A percentile compares a stretch with the other conserved stretches of the same genome.
These are phyloP conservation scores for Hypoxylon sp. DNA, from an alignment of 2,329 filamentous ascomycete genomes.

Conservation along the genomic window DNA sequence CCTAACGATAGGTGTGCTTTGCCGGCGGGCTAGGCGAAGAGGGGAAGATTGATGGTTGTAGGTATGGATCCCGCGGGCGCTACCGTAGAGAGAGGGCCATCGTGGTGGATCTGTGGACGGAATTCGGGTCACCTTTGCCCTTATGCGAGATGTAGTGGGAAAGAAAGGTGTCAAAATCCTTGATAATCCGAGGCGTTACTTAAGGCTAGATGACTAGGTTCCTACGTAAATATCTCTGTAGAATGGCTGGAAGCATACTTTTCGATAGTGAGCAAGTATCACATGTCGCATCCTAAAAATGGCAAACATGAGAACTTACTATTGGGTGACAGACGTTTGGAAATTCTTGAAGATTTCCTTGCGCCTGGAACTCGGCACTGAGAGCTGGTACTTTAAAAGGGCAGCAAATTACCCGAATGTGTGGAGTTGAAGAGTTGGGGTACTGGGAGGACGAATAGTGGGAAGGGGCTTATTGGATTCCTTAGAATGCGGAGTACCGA, in stretches of 20 bases:
- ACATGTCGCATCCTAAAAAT: constrained; percentile 1
- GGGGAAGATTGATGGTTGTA: constrained; percentile 33
- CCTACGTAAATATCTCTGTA: not conserved
- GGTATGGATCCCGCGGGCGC: constrained; percentile 32
- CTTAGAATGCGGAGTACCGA: constrained; percentile 44
- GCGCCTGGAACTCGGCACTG: constrained; percentile 19
- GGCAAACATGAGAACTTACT: not conserved
- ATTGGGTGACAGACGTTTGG: constrained; percentile 23
- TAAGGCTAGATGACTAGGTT: not conserved
- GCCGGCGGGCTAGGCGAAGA: constrained; percentile 44
- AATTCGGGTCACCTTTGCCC: constrained; percentile 17
- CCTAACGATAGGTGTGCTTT: constrained; percentile 39
- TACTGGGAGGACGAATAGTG: constrained; percentile 33
- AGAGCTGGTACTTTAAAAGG: constrained; percentile 15
- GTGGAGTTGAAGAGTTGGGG: constrained; percentile 45
- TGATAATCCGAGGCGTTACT: constrained; percentile 4
- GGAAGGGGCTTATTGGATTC: constrained; percentile 11
- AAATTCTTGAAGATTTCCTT: constrained; percentile 10
- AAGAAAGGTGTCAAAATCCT: constrained; percentile 10
- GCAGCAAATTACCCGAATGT: constrained; percentile 43
- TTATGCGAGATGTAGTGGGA: constrained; percentile 24
- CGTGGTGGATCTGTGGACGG: constrained; percentile 32
- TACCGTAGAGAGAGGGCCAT: constrained; percentile 8
- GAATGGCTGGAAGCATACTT: constrained; percentile 8
- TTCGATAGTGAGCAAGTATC: constrained; percentile 4